Base-by-base conservation (phyloP, 2,329 filamentous ascomycete species). In the Alternaria triticimaculans region DNA sequence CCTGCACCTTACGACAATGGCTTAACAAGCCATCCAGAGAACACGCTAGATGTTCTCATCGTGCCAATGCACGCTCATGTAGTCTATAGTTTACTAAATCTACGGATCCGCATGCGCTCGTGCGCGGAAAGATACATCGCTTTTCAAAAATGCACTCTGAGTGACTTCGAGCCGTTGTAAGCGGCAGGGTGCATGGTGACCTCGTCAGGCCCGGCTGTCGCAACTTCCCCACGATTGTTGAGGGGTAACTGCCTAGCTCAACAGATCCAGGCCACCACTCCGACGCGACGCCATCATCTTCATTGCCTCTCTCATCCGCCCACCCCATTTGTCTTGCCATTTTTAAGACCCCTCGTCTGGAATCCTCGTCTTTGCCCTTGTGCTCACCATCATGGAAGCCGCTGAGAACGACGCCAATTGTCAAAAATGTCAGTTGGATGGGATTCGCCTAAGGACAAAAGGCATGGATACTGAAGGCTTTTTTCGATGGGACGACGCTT, bases 51-150 rank as follows among this genome's bases (percentile, higher is more conserved):
- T 63, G 60, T 68, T 53, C 57, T 55, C 60, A n/a, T 23, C 28
- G 60, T 60, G 65, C 62, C 66, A 71, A 71, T 63, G 69, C 67
- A 72, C 68, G 67, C 68, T 69, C 65, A 67, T 67, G 63, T 58
- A 66, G 64, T 64, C 26, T 55, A 21, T 60, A 60, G 57, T 60
- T 33, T 26, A 60, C 46, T 55, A 46, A 65, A 66, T 65, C 51
- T 58, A 65, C 64, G 57, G 55, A 70, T 65, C 67, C 60, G 60
- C 72, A 73, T 74, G 57, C 70, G 65, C 72, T 70, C 72, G 72
- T 74, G 69, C 70, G 58, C 60, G 58, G 55, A 67, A 69, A 12
- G n/a, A 53, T 15, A 55, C 18, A n/a, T 12, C 23, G 10, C 37
- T 44, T 30, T 18, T 21, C 12, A 41, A 14, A 23, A 7, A 6